Percentiles rank a stretch among this genome's conserved stretches.
Evolutionary conservation across 805 yeast genomes (phyloP).

Genomic region (Barnettozyma botsteinii): DNA sequence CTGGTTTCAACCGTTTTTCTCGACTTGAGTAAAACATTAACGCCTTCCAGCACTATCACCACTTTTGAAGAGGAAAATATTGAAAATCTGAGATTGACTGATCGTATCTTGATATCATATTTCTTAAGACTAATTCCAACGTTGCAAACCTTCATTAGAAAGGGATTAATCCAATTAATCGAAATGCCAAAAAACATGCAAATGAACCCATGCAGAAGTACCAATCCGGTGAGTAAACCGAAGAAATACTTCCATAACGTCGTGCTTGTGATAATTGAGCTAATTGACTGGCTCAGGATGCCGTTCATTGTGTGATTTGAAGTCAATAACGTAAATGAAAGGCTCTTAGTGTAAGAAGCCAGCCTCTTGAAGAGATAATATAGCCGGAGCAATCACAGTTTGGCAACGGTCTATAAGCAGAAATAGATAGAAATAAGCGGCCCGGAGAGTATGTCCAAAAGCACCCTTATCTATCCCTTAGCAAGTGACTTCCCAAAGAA

Average conservation of each 20-base stretch:
- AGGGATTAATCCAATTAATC: conserved; percentile 26
- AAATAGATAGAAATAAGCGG: too few relatives aligned
- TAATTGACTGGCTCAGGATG: neutral
- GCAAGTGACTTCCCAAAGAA: too few relatives aligned
- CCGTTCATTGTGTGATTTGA: too few relatives aligned
- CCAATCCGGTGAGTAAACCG: neutral
- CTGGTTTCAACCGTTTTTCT: neutral
- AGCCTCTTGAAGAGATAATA: too few relatives aligned
- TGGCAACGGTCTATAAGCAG: too few relatives aligned
- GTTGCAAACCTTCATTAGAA: conserved; percentile 19
- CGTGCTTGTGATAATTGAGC: neutral
- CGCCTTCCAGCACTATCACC: conserved; percentile 17
- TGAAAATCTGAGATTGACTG: conserved; percentile 14
- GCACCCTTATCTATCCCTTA: too few relatives aligned
- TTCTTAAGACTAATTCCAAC: conserved; percentile 11
- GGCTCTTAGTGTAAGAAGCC: too few relatives aligned
- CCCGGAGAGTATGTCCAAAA: too few relatives aligned
- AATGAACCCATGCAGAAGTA: conserved; percentile 6
- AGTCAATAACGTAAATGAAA: too few relatives aligned
- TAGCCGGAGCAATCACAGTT: too few relatives aligned
- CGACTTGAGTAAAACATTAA: conserved; percentile 8
- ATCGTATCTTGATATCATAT: conserved; percentile 11
- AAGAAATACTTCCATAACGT: conserved; percentile 1
- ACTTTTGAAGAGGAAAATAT: conserved; percentile 15
- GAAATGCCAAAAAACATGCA: conserved; percentile 23